Evolutionary conservation across 163 green algal species (phyloP).

Genomic region (Chlorella variabilis): DNA sequence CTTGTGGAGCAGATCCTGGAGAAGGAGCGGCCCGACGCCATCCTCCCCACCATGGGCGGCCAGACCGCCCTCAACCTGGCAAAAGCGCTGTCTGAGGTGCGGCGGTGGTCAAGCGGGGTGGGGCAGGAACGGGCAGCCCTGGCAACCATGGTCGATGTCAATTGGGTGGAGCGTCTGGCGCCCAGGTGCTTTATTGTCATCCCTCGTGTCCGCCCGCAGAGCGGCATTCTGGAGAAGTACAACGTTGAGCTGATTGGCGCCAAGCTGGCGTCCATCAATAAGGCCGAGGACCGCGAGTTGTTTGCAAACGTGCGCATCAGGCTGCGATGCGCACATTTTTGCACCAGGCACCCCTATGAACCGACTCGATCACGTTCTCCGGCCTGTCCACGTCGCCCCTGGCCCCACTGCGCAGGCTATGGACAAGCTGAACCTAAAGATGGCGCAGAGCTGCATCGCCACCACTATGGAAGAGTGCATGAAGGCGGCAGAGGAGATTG

Average conservation of each 20-base stretch:
- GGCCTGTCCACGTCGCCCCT: not conserved
- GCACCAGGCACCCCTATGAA: no score
- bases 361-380: no score
- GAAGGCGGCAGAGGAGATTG: slow-evolving; percentile 79
- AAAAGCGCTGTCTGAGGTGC: slow-evolving; percentile 89
- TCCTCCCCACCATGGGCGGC: slow-evolving; percentile 98
- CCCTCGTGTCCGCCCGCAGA: slow-evolving; percentile 42
- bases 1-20: slow-evolving; percentile 94
- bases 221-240: slow-evolving; percentile 92
- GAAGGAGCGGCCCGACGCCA: slow-evolving; percentile 95
- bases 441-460: slow-evolving; percentile 64
- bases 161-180: no score
- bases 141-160: no score
- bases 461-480: slow-evolving; percentile 75
- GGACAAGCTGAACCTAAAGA: slow-evolving; percentile 92
- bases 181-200: no score
- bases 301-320: slow-evolving; percentile 82
- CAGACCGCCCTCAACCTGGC: slow-evolving; percentile 98
- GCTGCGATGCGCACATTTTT: no score
- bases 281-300: slow-evolving; percentile 96
- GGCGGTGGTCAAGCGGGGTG: no score
- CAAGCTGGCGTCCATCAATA: slow-evolving; percentile 98
- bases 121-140: no score
- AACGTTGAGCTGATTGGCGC: slow-evolving; percentile 97
- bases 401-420: slow-evolving; percentile 74